Evolutionary conservation across 345 rosid genomes (phyloP), one percentile per base, ranked within the genome.

Genomic region (Aethionema arabicum): DNA sequence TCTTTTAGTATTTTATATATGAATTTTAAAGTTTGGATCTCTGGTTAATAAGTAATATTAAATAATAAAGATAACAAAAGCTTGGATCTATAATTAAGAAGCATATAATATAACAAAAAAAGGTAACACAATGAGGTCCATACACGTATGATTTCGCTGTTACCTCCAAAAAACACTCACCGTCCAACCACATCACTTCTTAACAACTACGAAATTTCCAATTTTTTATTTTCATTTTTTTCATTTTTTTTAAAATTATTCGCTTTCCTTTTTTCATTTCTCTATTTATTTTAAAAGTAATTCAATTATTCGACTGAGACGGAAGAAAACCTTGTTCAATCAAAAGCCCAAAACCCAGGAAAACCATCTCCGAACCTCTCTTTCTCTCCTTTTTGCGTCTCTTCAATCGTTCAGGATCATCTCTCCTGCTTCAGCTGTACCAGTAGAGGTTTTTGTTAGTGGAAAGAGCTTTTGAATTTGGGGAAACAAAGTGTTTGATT

Each of bases 121-220:
- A 68, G 39, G 54, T 11, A 36, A 38, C 31, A 21, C 42, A 37
- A 46, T 53, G 61, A 68, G 59, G 66, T 11, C 47, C 32, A 59
- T 51, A 51, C 72, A 59, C 72, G 72, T 52, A 38, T 32, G 55
- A 60, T 53, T 69, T 69, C 16, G 73, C 50, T 69, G 73, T 69
- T 53, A 45, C 56, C 16, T 43, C 60, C 11, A 35, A 54, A 53
- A 42, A 31, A 68, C 46, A 14, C 74, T 47, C 69, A 54, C 59
- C 69, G 52, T 49, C 74, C 74, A 56, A 63, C 64, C 74, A 49
- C 74, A 63, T 70, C 74, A 56, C 64, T 63, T 32, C 68, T 56
- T 56, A 70, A 63, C 74, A 15, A 62, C 68, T 70, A 70, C 74
- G 64, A 62, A 70, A 63, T 39, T 69, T 70, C 74, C 68, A 56